phyloP scores from a whole-genome alignment of 352 stramenopile species.

The Phytophthora melonis region DNA sequence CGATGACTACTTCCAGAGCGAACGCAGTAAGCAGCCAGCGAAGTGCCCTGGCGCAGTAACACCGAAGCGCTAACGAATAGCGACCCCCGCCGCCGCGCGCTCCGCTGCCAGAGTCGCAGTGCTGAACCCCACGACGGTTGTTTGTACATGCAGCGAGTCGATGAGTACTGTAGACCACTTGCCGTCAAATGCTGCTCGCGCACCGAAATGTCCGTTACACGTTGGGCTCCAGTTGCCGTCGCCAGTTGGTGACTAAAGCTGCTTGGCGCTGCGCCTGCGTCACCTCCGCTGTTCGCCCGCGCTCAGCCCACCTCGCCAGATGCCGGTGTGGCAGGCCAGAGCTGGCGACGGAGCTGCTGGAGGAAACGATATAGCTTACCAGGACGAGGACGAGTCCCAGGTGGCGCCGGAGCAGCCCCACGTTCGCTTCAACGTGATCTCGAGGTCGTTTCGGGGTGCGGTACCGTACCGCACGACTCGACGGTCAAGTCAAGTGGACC shows the following conservation, averaged over 20 bases:
- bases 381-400: background rate
- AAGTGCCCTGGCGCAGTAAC: too few relatives aligned
- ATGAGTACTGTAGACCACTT: too few relatives aligned
- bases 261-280: slow-evolving; percentile 13
- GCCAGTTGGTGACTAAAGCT: background rate
- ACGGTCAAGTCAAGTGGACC: background rate
- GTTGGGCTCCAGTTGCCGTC: slow-evolving; percentile 5
- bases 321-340: background rate
- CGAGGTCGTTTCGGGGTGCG: background rate
- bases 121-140: too few relatives aligned
- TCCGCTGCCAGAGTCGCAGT: too few relatives aligned
- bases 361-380: background rate
- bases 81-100: too few relatives aligned
- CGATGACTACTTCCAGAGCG: too few relatives aligned
- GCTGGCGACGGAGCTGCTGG: background rate
- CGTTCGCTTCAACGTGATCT: slow-evolving; percentile 2
- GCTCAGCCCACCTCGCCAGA: background rate
- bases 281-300: slow-evolving; percentile 2
- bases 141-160: too few relatives aligned
- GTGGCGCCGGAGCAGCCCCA: slow-evolving; percentile 3
- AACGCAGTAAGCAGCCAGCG: too few relatives aligned
- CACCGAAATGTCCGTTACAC: slow-evolving; percentile 34
- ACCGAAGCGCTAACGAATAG: too few relatives aligned
- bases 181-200: background rate
- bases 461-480: background rate